Percentiles rank a stretch among this genome's conserved stretches.
These are phyloP conservation scores for Phoma sp. DNA, from an alignment of 2,329 filamentous ascomycete genomes.

Conservation along the genomic window DNA sequence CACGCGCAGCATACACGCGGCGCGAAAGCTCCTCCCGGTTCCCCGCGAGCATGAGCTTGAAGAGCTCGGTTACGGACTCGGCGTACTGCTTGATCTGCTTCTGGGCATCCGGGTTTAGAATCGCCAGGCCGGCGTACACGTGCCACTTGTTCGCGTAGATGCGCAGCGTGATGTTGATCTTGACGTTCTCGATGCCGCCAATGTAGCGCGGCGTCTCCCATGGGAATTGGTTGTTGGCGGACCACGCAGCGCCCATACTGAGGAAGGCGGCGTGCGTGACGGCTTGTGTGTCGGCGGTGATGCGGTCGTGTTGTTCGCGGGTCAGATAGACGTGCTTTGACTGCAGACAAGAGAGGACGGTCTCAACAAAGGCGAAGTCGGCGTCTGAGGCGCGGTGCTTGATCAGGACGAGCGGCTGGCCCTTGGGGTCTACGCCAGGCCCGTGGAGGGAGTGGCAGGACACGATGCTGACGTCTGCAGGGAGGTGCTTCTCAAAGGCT, in stretches of 20 bases:
- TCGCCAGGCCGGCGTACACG: constrained; percentile 96
- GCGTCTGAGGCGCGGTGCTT: constrained; percentile 84
- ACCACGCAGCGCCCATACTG: constrained; percentile 96
- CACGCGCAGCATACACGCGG: constrained; percentile 81
- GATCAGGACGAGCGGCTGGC: constrained; percentile 92
- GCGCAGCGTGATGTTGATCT: constrained; percentile 96
- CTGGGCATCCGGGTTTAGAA: constrained; percentile 91
- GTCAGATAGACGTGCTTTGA: constrained; percentile 89
- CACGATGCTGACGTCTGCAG: constrained; percentile 86
- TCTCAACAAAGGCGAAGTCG: constrained; percentile 78
- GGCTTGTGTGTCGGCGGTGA: constrained; percentile 97
- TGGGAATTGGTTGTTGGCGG: constrained; percentile 91
- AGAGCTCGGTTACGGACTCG: constrained; percentile 87
- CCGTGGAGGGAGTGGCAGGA: constrained; percentile 97
- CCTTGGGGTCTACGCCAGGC: constrained; percentile 83
- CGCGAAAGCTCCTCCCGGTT: constrained; percentile 74
- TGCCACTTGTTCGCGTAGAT: constrained; percentile 99
- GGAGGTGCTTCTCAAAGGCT: constrained; percentile 89
- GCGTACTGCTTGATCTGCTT: constrained; percentile 96
- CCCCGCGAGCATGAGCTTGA: constrained; percentile 94
- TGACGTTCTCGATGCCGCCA: constrained; percentile 97
- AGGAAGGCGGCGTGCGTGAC: constrained; percentile 97
- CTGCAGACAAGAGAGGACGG: constrained; percentile 79
- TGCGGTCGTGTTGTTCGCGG: constrained; percentile 88
- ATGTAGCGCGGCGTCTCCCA: constrained; percentile 97